These are phyloP conservation scores for Hypoxylon trugodes DNA, from an alignment of 495 filamentous ascomycete genomes.

Conservation along the genomic window DNA sequence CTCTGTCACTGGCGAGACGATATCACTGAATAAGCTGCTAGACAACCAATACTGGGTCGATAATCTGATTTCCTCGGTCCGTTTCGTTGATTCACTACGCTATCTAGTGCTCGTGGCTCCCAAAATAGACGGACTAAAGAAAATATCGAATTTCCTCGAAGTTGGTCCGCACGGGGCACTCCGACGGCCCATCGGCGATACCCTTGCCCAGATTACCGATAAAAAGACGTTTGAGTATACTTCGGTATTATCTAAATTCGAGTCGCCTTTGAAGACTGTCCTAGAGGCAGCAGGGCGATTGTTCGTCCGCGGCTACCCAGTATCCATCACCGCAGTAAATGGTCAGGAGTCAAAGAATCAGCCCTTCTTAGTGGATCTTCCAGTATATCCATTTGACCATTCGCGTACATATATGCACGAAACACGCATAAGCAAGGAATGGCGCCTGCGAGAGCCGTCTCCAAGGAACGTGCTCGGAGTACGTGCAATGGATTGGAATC, in stretches of 20 bases:
- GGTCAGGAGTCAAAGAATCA: slow-evolving; percentile 23
- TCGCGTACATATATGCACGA: slow-evolving; percentile 50
- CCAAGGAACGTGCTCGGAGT: slow-evolving; percentile 57
- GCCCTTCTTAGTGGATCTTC: slow-evolving; percentile 43
- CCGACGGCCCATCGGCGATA: slow-evolving; percentile 56
- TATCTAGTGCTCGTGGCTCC: background rate
- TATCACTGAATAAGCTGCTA: background rate
- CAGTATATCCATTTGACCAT: slow-evolving; percentile 54
- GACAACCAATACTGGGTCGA: slow-evolving; percentile 50
- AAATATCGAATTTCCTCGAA: slow-evolving; percentile 50
- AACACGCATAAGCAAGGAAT: slow-evolving; percentile 50
- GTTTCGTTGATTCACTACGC: slow-evolving; percentile 48
- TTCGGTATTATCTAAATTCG: slow-evolving; percentile 7
- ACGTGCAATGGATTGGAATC: slow-evolving; percentile 44
- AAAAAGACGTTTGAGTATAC: slow-evolving; percentile 9
- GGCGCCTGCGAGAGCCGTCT: slow-evolving; percentile 30
- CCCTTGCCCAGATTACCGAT: slow-evolving; percentile 32
- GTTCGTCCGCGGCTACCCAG: slow-evolving; percentile 40
- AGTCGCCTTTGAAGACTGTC: slow-evolving; percentile 7
- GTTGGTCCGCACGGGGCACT: slow-evolving; percentile 67
- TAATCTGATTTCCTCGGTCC: slow-evolving; percentile 55
- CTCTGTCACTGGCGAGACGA: slow-evolving; percentile 38
- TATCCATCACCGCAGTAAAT: slow-evolving; percentile 27
- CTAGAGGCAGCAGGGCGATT: slow-evolving; percentile 45
- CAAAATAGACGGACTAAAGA: background rate